Evolutionary conservation across 495 filamentous ascomycete species (phyloP), one percentile per base, ranked within the genome.

Genomic region (Aspergillus bertholletiae): DNA sequence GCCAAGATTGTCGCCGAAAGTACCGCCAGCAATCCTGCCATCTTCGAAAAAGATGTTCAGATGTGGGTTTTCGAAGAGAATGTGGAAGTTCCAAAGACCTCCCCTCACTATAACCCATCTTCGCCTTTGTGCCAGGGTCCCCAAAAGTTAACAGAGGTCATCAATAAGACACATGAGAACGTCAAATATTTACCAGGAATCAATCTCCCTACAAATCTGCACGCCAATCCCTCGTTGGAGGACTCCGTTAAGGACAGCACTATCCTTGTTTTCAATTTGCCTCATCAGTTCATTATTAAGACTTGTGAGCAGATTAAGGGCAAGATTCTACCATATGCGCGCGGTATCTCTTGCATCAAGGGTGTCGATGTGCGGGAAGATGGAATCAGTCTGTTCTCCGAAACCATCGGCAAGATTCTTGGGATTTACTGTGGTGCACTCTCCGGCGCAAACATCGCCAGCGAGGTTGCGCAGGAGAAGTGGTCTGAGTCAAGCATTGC

Each of bases 61-160:
- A 97, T 99, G 93, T 97, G 90, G 90, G 93, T 96, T 64, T 94
- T 83, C 57, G 89, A 96, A 74, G 92, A 96, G 73, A 84, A 92
- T 45, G 84, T 92, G 37, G 82, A 83, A 47, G 74, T 95, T 49
- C 72, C 88, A n/a, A 76, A 84, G 63, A 72, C 72, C 43, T 87
- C 83, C 9, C 75, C 74, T 37, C 74, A 87, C 73, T 84, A 85
- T 70, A 70, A 85, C 54, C 58, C 81, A 45, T 68, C 73, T 26
- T 78, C 80, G 18, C 73, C 80, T 24, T 67, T 81, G 30, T 75
- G 74, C 55, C 78, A 82, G 53, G 75, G 83, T 45, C 82, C 85
- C 2, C 88, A 90, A 66, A 96, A 96, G 68, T 84, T 99, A 65
- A 95, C 93, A 8, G 72, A 82, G 12, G 71, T 99, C 55, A 94